These are phyloP conservation scores for Penicillium verhagenii DNA, from an alignment of 495 filamentous ascomycete genomes.

Conservation along the genomic window DNA sequence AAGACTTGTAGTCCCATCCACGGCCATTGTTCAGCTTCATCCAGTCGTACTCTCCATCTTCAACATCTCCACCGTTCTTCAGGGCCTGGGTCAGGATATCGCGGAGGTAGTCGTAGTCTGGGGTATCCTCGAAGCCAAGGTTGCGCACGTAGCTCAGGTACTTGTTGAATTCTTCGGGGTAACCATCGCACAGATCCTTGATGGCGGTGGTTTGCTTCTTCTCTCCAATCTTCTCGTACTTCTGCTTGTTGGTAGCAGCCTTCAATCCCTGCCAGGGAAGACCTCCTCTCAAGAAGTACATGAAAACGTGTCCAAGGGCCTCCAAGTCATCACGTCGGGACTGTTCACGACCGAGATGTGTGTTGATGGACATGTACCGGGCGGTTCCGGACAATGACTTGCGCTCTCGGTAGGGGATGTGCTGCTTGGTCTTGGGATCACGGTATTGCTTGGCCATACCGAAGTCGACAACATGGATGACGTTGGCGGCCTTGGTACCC, in stretches of 20 bases:
- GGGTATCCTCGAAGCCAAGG: constrained; percentile 96
- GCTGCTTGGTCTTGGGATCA: constrained; percentile 98
- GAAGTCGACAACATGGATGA: constrained; percentile 99
- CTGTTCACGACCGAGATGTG: constrained; percentile 93
- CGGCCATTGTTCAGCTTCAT: constrained; percentile 98
- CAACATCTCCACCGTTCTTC: constrained; percentile 89
- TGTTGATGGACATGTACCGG: constrained; percentile 99
- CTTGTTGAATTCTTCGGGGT: constrained; percentile 96
- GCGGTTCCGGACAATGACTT: constrained; percentile 97
- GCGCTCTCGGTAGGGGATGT: constrained; percentile 97
- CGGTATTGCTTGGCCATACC: constrained; percentile 99
- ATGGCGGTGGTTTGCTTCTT: constrained; percentile 98
- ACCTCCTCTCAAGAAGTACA: constrained; percentile 97
- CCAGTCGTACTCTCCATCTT: constrained; percentile 99
- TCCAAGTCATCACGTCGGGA: constrained; percentile 96
- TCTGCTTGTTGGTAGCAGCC: constrained; percentile 99
- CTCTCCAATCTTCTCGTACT: constrained; percentile 99
- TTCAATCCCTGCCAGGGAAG: constrained; percentile 98
- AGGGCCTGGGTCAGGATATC: constrained; percentile 97
- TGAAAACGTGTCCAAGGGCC: constrained; percentile 95
- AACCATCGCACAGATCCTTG: constrained; percentile 95
- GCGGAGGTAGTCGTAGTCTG: constrained; percentile 96
- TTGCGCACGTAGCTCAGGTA: constrained; percentile 97
- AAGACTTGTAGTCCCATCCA: constrained; percentile 91
- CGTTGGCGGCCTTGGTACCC: constrained; percentile 87